Conservation (phyloP, 2,329 filamentous ascomycete genomes). For the Seiridium cupressi region DNA sequence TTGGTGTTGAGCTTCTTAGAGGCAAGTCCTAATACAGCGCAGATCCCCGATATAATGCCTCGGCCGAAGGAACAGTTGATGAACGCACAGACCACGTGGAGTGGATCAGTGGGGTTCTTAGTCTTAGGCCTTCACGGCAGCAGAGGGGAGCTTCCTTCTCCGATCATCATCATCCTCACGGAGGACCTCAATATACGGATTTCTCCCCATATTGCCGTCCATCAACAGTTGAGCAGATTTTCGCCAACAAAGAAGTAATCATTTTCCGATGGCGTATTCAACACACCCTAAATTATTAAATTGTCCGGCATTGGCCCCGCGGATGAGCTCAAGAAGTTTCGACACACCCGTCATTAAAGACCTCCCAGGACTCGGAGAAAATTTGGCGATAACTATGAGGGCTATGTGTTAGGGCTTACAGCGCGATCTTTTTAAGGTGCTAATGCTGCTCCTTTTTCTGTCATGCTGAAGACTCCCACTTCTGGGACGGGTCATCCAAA, state of each 20-base stretch:
- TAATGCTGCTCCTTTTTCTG: conserved; percentile 26
- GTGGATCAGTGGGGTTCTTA: no score
- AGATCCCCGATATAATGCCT: conserved; percentile 28
- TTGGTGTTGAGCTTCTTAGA: conserved; percentile 24
- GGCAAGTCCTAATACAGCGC: conserved; percentile 32
- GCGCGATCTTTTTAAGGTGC: conserved; percentile 22
- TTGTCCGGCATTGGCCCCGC: conserved; percentile 47
- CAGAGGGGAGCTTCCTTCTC: no score
- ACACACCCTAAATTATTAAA: conserved; percentile 50
- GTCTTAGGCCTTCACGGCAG: no score
- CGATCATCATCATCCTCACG: no score
- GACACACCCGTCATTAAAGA: conserved; percentile 43
- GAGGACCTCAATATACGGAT: no score
- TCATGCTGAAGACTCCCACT: conserved; percentile 26
- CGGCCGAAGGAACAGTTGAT: conserved; percentile 23
- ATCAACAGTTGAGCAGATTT: conserved; percentile 18
- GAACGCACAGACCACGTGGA: no score
- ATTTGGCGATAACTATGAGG: conserved; percentile 45
- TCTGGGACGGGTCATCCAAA: conserved; percentile 23
- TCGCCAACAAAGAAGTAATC: conserved; percentile 42
- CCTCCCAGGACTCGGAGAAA: conserved; percentile 49
- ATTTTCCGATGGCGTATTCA: conserved; percentile 46
- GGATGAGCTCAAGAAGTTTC: conserved; percentile 37
- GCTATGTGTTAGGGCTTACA: conserved; percentile 22
- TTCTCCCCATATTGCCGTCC: no score